phyloP scores from a whole-genome alignment of 306 rosid genomes.

The Sicyos baderoa region DNA sequence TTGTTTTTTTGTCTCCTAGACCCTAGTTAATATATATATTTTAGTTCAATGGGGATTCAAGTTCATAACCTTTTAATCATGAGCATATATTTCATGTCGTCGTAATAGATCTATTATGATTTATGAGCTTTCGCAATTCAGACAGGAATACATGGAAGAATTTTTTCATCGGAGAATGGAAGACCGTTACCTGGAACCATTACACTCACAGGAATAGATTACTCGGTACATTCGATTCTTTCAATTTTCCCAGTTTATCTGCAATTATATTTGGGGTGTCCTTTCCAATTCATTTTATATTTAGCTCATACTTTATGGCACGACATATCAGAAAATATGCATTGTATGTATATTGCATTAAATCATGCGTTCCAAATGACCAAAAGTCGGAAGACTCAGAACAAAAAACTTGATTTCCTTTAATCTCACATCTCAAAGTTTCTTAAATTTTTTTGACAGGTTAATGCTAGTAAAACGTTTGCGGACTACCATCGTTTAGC shows the following conservation, averaged over 20 bases:
- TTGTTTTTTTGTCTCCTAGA: background rate
- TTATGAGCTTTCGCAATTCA: slow-evolving; percentile 18
- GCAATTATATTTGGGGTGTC: background rate
- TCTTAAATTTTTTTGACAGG: slow-evolving; percentile 29
- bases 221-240: slow-evolving; percentile 34
- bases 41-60: too few relatives aligned
- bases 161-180: slow-evolving; percentile 69
- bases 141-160: slow-evolving; percentile 87
- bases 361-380: background rate
- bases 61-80: too few relatives aligned
- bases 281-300: background rate
- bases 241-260: background rate
- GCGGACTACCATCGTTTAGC: slow-evolving; percentile 73
- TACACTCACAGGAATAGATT: slow-evolving; percentile 58
- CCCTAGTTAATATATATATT: too few relatives aligned
- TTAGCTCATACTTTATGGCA: background rate
- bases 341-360: background rate
- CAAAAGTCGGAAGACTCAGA: too few relatives aligned
- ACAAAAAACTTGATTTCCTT: background rate
- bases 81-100: too few relatives aligned
- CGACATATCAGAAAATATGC: background rate
- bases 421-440: background rate
- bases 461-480: slow-evolving; percentile 41
- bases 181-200: slow-evolving; percentile 63
- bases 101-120: too few relatives aligned